A percentile compares a stretch with the other conserved stretches of the same genome.
Evolutionary conservation across 2,329 filamentous ascomycete genomes (phyloP).

Genomic region (Monosporascus sp.): DNA sequence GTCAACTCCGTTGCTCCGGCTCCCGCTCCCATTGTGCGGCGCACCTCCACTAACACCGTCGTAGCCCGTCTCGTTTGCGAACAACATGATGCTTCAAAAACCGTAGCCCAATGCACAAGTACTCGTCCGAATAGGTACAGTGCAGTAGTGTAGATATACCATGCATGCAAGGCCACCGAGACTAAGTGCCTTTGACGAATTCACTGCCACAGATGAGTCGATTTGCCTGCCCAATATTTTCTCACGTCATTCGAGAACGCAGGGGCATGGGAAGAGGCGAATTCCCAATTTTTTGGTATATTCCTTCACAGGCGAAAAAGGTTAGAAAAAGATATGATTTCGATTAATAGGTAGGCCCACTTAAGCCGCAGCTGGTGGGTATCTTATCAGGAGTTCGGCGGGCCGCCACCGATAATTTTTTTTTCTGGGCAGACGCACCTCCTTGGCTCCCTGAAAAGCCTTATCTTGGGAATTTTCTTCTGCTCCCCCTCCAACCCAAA

Average conservation of each 20-base stretch:
- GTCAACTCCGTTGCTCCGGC: conserved; percentile 1
- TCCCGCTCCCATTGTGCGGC: conserved; percentile 7
- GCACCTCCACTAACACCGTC: conserved; percentile 10
- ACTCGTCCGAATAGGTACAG: neutral
- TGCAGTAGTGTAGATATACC: neutral
- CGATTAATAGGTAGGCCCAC: neutral
- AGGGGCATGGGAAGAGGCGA: neutral
- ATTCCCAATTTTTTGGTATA: neutral
- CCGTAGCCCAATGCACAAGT: neutral
- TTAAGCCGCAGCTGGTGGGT: neutral
- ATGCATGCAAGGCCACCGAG: neutral
- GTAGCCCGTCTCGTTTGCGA: conserved; percentile 14
- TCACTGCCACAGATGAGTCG: neutral
- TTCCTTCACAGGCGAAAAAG: too few relatives aligned
- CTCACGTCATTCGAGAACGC: neutral
- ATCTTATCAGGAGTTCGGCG: neutral
- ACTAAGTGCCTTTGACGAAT: neutral
- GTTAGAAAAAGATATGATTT: too few relatives aligned
- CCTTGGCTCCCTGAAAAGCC: neutral
- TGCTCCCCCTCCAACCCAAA: conserved; percentile 10
- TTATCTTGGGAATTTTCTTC: conserved; percentile 26
- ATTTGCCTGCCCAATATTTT: neutral
- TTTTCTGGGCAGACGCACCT: neutral
- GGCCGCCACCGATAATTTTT: neutral
- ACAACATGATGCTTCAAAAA: conserved; percentile 13